Conservation (phyloP, 805 yeast species). For the Yamadazyma olivae region DNA sequence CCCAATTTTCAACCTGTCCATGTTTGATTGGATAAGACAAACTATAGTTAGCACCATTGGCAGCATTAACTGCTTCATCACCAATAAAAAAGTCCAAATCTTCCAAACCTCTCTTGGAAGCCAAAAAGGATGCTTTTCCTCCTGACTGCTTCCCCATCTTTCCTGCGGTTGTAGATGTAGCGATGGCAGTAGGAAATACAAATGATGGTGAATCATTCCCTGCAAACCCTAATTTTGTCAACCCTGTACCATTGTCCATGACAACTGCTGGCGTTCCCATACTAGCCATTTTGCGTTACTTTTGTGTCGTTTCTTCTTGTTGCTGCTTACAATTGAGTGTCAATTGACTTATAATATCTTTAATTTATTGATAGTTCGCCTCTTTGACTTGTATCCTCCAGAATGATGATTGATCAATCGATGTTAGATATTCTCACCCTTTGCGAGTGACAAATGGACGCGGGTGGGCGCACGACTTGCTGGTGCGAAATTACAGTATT, state of each 20-base stretch:
- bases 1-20: conserved; percentile 99
- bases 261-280: conserved; percentile 89
- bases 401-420: too few species aligned
- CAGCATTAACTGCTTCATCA: conserved; percentile 87
- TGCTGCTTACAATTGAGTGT: too few species aligned
- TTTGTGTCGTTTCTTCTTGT: neutral
- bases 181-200: conserved; percentile 95
- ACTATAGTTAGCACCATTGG: conserved; percentile 88
- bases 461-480: too few species aligned
- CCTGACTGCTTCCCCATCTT: conserved; percentile 38
- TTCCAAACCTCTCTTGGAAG: conserved; percentile 81
- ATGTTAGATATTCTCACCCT: too few species aligned
- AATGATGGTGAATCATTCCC: conserved; percentile 98
- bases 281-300: conserved; percentile 45
- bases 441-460: too few species aligned
- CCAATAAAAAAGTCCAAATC: conserved; percentile 95
- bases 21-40: conserved; percentile 91
- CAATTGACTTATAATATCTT: too few species aligned
- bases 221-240: conserved; percentile 96
- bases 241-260: conserved; percentile 98
- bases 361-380: too few species aligned
- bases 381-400: too few species aligned
- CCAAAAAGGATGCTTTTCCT: conserved; percentile 38
- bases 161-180: conserved; percentile 58
- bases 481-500: too few species aligned